Base-by-base conservation (phyloP, 1,139 yeast genomes). In the Hyphopichia wangnamkhiaoensis region DNA sequence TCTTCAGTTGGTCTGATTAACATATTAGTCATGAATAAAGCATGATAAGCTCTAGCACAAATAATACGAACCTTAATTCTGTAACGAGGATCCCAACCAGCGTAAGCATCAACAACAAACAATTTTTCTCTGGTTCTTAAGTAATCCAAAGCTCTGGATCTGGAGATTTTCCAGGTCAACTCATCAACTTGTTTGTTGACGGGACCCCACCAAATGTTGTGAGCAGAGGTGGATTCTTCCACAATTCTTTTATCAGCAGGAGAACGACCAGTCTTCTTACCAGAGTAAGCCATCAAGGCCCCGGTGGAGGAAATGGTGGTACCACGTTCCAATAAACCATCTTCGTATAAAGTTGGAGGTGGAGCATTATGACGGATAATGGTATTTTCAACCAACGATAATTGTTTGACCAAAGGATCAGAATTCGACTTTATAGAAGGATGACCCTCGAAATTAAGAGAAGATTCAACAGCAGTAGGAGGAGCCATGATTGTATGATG, bases 11-110 rank as follows among this genome's bases (percentile, higher is more conserved):
- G 98, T 68, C 94, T 84, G 65, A 93, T 93, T 71, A 93, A 76
- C 98, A 93, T 93, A 65, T 93, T 93, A 59, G 95, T 84, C 98
- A 93, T 93, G 75, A 93, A 93, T 56, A 93, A 75, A 20, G 98
- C 98, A 63, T 93, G 98, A 78, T 93, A 93, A 44, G 98, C 98
- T 68, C 98, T 84, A 46, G 98, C 98, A 74, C 98, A 91, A 44
- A 93, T 94, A 52, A 93, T 85, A 72, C 98, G 84, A 47, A 93
- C 95, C 76, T 91, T 91, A 68, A 93, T 82, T 74, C 98, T 82
- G 82, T 93, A 93, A 64, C 89, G 84, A 62, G 98, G 97, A 67
- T 93, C 98, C 98, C 98, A 93, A 52, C 98, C 98, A 41, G 98
- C 98, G 63, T 67, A 93, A 29, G 98, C 98, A 63, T 93, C 98